Evolutionary conservation across 2,329 filamentous ascomycete species (phyloP), one percentile per base, ranked within the genome.

Genomic region (Neofusicoccum kwambonambiense): DNA sequence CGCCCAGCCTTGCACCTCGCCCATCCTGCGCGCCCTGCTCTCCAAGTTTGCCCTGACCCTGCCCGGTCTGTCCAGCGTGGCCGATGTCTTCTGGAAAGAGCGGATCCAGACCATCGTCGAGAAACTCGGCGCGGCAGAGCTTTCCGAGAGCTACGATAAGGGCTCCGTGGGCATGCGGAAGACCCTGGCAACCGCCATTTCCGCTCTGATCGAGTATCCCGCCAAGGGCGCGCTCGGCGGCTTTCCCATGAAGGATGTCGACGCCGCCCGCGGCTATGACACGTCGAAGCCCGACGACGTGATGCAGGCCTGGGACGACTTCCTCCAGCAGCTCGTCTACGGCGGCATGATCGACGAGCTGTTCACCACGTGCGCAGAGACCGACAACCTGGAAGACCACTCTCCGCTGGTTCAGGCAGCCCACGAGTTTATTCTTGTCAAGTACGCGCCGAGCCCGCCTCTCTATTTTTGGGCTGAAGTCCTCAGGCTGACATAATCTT

Each of bases 101-200:
- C 86, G 70, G 79, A 69, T 76, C 22, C 68, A 70, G 61, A 67
- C 70, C 13, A 68, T 78, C 47, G 70, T 78, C 4, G 71, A 70
- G 57, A 74, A 74, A 58, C 69, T 94, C 62, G 87, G 84, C 8
- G 83, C 87, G 37, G 89, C 87, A 1, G 87, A 91, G 58, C 79
- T 94, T 37, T 92, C 89, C 1, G 91, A 94, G 75, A 92, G 89
- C 73, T 94, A 93, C 71, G 91, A 94, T 74, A 92, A 92, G 76
- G 90, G 89, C 13, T 83, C 87, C 0, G 78, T 94, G 69, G 91
- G 91, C 0, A 87, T 88, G 66, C 83, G 91, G 60, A 93, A 92
- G 78, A 90, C 89, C 19, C 77, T 94, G 56, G 86, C 90, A 0
- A 92, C 91, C 6, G 90, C 89, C 0, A 83, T 88, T 9, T 89